Base-by-base conservation (phyloP, 371 early-diverging fungal species). In the Blakeslea trispora region DNA sequence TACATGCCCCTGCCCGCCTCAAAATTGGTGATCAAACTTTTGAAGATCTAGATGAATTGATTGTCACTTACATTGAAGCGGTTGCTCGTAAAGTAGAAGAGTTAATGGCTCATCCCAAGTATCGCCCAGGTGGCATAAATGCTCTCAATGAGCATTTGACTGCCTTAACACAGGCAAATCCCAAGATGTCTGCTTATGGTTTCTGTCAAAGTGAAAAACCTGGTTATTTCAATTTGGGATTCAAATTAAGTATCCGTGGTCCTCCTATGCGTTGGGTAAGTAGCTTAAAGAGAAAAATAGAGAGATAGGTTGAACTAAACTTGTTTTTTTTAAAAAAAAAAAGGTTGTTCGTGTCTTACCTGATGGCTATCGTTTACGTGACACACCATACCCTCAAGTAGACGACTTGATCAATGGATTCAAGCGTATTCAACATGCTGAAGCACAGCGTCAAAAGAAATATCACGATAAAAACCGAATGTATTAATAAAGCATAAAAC, bases 1-100 rank as follows among this genome's bases (percentile, higher is more conserved):
- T 43, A 14, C 59, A 45, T 57, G 79, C 80, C 49, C 91, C 82
- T 60, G 77, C 74, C 42, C 72, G 61, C 31, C 73, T 85, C 42
- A 80, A 76, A 53, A 81, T 91, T 54, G 91, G 84, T 4, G 77
- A 77, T 8, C 59, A 71, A 32, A 71, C 70, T 18, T 97, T 87
- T 71, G 79, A 83, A 18, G 96, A 96, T 61, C 64, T 98, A 42
- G 98, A 98, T 63, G 94, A 98, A 67, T 70, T 98, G 59, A 77
- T 95, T 34, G 95, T 93, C 13, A 81, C 84, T 19, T 91, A 95
- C 60, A 83, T 97, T 14, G 95, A 96, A 66, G 87, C 95, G 0
- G 85, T 92, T 54, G 74, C 79, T 41, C 77, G 79, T 43, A 86
- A 85, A 60, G 82, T 89, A 2, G 84, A 88, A 37, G 83, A 85